Base-by-base conservation (phyloP, 2,329 filamentous ascomycete species). In the Apiospora phragmitis region DNA sequence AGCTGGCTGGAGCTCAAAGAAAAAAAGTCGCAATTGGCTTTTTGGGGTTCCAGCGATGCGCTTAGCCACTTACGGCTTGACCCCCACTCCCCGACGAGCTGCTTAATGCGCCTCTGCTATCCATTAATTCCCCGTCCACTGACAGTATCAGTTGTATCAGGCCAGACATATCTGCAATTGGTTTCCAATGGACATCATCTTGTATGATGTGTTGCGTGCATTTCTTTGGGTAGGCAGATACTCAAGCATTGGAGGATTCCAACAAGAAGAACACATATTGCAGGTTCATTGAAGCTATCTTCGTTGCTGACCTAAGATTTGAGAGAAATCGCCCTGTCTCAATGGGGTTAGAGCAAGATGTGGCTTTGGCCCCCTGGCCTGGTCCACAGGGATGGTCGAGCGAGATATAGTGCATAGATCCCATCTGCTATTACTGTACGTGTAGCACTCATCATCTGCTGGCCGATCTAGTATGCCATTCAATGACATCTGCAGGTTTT, bases 11-110 rank as follows among this genome's bases (percentile, higher is more conserved):
- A 62, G 55, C 55, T 62, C 55, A 62, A 62, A 62, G 55, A 62
- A 62, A 62, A 62, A 62, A 62, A 62, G 55, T 62, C 55, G 55
- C 55, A 62, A 62, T 62, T 62, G 55, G 55, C 55, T 62, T 62
- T 62, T 62, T 62, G 55, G 55, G 55, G 55, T 38, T 38, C 55
- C 21, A 47, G 55, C 55, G 55, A 38, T 24, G 32, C 55, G 55
- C 55, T 38, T 62, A 62, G 32, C 55, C 55, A 1, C 7, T 38
- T 62, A 38, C 32, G 55, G 55, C 8, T 21, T 38, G 32, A 18
- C 18, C 55, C 55, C 55, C 55, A 62, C 55, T 12, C 55, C 51
- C 32, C 16, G 26, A 21, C 32, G 29, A 29, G 26, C 29, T 59
- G 51, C 51, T 59, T 59, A 35, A 59, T 59, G 51, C 51, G 51